Evolutionary conservation across 768 basidiomycete genomes (phyloP).

Genomic region (Kwoniella dendrophila): DNA sequence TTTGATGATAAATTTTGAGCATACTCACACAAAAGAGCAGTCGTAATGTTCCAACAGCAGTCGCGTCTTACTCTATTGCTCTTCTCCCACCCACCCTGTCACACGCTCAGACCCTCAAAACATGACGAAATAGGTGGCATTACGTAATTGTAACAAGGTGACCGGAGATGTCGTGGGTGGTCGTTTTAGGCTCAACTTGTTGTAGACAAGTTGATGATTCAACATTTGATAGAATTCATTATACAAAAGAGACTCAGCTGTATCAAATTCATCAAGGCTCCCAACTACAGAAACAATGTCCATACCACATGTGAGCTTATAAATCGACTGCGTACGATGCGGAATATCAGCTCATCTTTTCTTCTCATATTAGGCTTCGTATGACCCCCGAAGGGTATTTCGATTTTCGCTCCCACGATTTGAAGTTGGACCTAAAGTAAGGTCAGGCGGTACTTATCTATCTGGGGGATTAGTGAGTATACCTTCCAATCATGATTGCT

Average conservation of each 20-base stretch:
- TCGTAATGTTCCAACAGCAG: conserved; percentile 15
- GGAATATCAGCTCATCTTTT: background rate
- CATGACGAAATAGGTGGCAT: conserved; percentile 9
- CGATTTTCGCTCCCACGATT: conserved; percentile 78
- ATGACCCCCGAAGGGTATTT: conserved; percentile 86
- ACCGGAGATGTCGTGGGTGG: too few species aligned
- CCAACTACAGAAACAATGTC: conserved; percentile 23
- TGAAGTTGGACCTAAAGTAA: conserved; percentile 71
- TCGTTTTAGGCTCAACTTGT: too few species aligned
- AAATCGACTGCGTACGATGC: background rate
- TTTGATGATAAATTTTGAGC: background rate
- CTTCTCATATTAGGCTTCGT: conserved; percentile 61
- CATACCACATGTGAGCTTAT: conserved; percentile 30
- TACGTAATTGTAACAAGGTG: background rate
- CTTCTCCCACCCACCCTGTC: background rate
- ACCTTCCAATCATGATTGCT: background rate
- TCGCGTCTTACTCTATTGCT: conserved; percentile 16
- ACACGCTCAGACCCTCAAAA: conserved; percentile 12
- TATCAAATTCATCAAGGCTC: background rate
- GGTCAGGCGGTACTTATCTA: conserved; percentile 83
- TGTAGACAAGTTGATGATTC: too few species aligned
- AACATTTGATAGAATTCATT: background rate
- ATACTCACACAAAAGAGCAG: too few species aligned
- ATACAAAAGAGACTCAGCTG: background rate
- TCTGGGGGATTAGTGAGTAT: conserved; percentile 86